Evolutionary conservation across 2,329 filamentous ascomycete species (phyloP).

Genomic region (Lithohypha guttulata): DNA sequence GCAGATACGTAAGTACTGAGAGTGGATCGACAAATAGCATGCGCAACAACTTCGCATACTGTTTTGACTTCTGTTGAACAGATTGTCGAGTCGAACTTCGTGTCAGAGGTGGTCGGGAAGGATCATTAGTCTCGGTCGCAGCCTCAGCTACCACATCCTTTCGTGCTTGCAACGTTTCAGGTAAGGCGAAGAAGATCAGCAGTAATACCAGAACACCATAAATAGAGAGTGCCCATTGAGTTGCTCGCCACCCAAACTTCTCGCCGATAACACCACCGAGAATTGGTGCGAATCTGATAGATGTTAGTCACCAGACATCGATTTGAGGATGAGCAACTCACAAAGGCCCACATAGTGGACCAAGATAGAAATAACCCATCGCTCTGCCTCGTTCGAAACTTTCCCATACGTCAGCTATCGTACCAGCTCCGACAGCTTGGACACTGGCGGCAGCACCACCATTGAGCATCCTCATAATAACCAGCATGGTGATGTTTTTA

Average conservation of each 20-base stretch:
- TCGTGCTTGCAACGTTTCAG: constrained; percentile 30
- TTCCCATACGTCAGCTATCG: constrained; percentile 74
- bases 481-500: constrained; percentile 61
- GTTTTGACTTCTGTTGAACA: constrained; percentile 46
- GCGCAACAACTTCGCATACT: constrained; percentile 44
- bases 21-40: constrained; percentile 62
- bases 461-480: constrained; percentile 61
- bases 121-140: constrained; percentile 16
- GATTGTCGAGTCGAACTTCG: constrained; percentile 54
- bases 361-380: constrained; percentile 78
- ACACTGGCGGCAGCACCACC: constrained; percentile 71
- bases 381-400: constrained; percentile 59
- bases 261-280: constrained; percentile 63
- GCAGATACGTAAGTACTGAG: constrained; percentile 57
- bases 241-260: constrained; percentile 61
- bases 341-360: constrained; percentile 63
- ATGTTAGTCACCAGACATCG: too few relatives aligned
- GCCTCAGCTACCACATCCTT: constrained; percentile 26
- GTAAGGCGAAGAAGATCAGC: constrained; percentile 34
- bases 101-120: constrained; percentile 26
- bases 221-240: constrained; percentile 65
- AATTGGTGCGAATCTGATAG: constrained; percentile 65
- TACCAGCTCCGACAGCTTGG: constrained; percentile 72
- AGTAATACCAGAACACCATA: constrained; percentile 45
- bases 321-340: too few relatives aligned